Evolutionary conservation across 495 filamentous ascomycete species (phyloP).

Genomic region (Wilcoxina mikolae): DNA sequence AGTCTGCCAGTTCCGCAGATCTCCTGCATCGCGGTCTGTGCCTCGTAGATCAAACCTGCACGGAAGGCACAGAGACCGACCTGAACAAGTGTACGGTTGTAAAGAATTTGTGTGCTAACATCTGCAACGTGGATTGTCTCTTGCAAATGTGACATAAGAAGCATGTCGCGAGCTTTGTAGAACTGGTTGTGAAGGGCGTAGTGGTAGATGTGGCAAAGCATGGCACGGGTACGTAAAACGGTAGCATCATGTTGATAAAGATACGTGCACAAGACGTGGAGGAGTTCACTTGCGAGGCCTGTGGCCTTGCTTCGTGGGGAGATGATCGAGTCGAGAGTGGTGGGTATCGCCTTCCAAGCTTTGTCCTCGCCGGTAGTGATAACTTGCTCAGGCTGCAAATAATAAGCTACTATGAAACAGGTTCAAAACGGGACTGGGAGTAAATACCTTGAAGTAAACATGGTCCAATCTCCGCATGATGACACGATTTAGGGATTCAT

Average conservation of each 20-base stretch:
- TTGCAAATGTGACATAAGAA: conserved; percentile 98
- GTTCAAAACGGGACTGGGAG: not conserved
- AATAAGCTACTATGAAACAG: no score
- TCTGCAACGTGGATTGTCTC: conserved; percentile 93
- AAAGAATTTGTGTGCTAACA: conserved; percentile 91
- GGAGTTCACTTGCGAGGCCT: conserved; percentile 53
- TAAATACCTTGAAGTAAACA: conserved; percentile 80
- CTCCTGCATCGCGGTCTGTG: conserved; percentile 89
- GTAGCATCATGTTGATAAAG: conserved; percentile 86
- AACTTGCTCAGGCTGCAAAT: conserved; percentile 62
- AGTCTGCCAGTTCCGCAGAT: conserved; percentile 93
- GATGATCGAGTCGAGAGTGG: conserved; percentile 56
- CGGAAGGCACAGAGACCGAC: conserved; percentile 97
- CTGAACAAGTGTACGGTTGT: conserved; percentile 95
- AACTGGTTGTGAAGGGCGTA: conserved; percentile 92
- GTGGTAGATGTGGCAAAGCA: conserved; percentile 98
- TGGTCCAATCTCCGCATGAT: conserved; percentile 91
- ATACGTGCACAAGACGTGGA: conserved; percentile 83
- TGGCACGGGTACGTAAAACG: conserved; percentile 87
- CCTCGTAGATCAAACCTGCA: conserved; percentile 88
- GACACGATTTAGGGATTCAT: conserved; percentile 68
- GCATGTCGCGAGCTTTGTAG: conserved; percentile 93
- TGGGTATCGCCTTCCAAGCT: conserved; percentile 72
- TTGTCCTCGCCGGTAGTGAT: conserved; percentile 83
- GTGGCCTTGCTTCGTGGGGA: conserved; percentile 50